Evolutionary conservation across 23 red algal genomes (phyloP), one percentile per base, ranked within the genome.

Genomic region (Gracilaria gracilis): DNA sequence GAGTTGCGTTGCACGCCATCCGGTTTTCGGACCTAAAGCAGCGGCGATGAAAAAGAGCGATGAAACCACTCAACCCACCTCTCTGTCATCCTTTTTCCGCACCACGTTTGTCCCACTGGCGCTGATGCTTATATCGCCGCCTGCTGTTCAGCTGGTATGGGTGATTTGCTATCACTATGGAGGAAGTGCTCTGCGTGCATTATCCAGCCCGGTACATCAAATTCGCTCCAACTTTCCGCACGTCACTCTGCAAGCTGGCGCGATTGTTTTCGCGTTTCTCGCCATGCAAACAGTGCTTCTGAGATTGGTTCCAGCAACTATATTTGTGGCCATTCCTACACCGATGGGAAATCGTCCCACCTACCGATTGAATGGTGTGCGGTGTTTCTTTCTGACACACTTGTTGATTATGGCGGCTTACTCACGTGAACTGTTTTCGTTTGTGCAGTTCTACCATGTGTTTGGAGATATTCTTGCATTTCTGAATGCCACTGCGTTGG

Each of bases 281-380:
- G 50, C 62, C 32, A 39, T 83, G 38, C 88, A 91, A 55, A 11
- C 75, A 37, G 71, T 72, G 13, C 86, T 96, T 8, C 48, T 92
- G 33, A 46, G 91, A 34, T 75, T 87, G 46, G 25, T 96, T 33
- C 94, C 94, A 15, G 94, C 88, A 23, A 24, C 62, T 5, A 90
- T 37, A 23, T 91, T 88, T 73, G 42, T 66, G 4, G 94, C 84
- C 27, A 89, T 88, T 75, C 84, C 80, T 13, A 96, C 94, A 23
- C 88, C 89, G 0, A 92, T 90, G 88, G 94, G 94, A 4, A 88
- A 96, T 40, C 82, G 75, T 16, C 94, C 88, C 12, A 55, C 71
- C 29, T 96, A 96, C 55, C 67, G 51, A 8, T 47, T 93, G 75
- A 96, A 92, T 53, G 94, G 94, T 40, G 84, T 96, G 15, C 50